Conservation (phyloP, 2,329 filamentous ascomycete species). For the Penicillium vulpinum region DNA sequence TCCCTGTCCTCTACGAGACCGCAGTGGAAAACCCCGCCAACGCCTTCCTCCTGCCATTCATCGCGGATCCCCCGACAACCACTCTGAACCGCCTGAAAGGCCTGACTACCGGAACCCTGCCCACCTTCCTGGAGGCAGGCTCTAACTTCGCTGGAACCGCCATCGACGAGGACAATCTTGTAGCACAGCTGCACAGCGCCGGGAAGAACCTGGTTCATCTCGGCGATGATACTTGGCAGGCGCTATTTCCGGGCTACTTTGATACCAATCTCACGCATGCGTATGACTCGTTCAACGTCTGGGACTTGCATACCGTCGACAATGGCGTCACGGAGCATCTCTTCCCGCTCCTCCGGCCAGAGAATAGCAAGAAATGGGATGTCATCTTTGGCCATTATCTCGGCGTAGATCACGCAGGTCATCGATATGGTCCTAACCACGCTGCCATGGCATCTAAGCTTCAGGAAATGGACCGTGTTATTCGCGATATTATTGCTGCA, state of each 20-base stretch:
- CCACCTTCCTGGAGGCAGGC: conserved; percentile 90
- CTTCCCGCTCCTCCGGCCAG: conserved; percentile 67
- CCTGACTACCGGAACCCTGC: conserved; percentile 88
- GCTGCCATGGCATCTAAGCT: conserved; percentile 88
- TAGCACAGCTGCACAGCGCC: conserved; percentile 63
- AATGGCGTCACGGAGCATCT: conserved; percentile 92
- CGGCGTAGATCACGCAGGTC: conserved; percentile 94
- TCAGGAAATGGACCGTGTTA: conserved; percentile 81
- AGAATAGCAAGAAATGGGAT: conserved; percentile 75
- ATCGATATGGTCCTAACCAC: conserved; percentile 92
- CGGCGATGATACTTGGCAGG: conserved; percentile 97
- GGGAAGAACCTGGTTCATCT: conserved; percentile 84
- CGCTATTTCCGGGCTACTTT: conserved; percentile 92
- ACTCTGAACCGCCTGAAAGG: conserved; percentile 92
- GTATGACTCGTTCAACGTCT: conserved; percentile 98
- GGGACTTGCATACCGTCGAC: conserved; percentile 95
- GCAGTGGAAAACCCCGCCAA: conserved; percentile 72
- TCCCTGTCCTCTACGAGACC: conserved; percentile 83
- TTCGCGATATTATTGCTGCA: conserved; percentile 67
- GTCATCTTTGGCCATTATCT: conserved; percentile 92
- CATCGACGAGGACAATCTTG: conserved; percentile 86
- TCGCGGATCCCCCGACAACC: conserved; percentile 92
- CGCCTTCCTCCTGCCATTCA: conserved; percentile 89
- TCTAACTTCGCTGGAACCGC: conserved; percentile 94
- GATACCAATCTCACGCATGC: conserved; percentile 79